Conservation (phyloP, 2,329 filamentous ascomycete genomes). For the Aspergillus niger region DNA sequence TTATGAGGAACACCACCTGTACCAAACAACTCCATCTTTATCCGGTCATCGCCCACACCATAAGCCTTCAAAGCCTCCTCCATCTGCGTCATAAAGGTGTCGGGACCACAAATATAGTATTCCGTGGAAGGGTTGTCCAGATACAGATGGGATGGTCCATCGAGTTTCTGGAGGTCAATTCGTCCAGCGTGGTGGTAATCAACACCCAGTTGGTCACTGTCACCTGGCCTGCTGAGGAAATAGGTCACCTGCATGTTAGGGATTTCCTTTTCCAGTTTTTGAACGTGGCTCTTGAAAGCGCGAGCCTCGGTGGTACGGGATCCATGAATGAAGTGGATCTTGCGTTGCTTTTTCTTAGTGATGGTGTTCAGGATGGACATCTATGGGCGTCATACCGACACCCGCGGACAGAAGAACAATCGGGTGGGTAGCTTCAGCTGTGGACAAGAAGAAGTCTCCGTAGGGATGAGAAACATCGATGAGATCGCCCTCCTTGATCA, state of each 20-base stretch:
- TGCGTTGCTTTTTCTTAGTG: conserved; percentile 45
- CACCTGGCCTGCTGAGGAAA: conserved; percentile 58
- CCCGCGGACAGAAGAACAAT: conserved; percentile 65
- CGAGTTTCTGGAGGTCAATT: conserved; percentile 60
- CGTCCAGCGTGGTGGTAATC: conserved; percentile 64
- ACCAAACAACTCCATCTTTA: conserved; percentile 69
- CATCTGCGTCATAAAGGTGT: conserved; percentile 67
- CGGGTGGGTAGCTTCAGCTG: conserved; percentile 49
- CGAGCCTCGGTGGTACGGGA: conserved; percentile 50
- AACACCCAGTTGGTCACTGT: conserved; percentile 52
- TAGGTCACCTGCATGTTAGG: conserved; percentile 56
- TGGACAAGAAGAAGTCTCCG: conserved; percentile 59
- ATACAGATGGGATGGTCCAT: conserved; percentile 54
- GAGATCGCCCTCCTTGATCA: conserved; percentile 61
- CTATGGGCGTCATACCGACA: conserved; percentile 62
- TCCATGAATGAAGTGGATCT: conserved; percentile 63
- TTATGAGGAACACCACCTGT: conserved; percentile 48
- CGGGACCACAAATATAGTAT: conserved; percentile 74
- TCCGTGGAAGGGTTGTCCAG: conserved; percentile 57
- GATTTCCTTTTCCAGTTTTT: conserved; percentile 45
- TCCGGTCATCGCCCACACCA: conserved; percentile 60
- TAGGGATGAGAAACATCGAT: conserved; percentile 68
- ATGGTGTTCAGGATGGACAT: conserved; percentile 63
- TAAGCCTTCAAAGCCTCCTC: conserved; percentile 54
- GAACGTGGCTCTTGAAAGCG: conserved; percentile 58